phyloP scores from a whole-genome alignment of 768 basidiomycete genomes.

The Strobilomyces dryophilus region DNA sequence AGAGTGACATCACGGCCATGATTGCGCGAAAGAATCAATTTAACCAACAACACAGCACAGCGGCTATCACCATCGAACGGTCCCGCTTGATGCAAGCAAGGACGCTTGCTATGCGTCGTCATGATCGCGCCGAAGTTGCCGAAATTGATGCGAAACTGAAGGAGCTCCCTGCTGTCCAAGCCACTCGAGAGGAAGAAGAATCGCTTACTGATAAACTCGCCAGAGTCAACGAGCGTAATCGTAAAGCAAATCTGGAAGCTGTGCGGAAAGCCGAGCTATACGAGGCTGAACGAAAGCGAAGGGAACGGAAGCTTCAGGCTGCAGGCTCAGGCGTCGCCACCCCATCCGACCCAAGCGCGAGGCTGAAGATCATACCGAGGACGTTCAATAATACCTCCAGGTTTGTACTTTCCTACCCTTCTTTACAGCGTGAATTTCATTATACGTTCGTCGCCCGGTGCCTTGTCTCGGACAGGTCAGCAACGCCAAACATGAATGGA shows the following conservation, averaged over 20 bases:
- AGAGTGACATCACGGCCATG: conserved; percentile 85
- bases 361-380: conserved; percentile 62
- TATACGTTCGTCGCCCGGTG: conserved; percentile 13
- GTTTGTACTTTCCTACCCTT: conserved; percentile 36
- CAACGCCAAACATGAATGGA: conserved; percentile 48
- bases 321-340: conserved; percentile 36
- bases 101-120: conserved; percentile 69
- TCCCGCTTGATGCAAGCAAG: conserved; percentile 67
- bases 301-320: conserved; percentile 55
- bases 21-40: conserved; percentile 59
- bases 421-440: conserved; percentile 17
- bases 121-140: conserved; percentile 60
- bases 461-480: conserved; percentile 23
- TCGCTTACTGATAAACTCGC: conserved; percentile 52
- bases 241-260: conserved; percentile 76
- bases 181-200: conserved; percentile 25
- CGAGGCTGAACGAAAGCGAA: conserved; percentile 65
- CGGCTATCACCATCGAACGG: conserved; percentile 47
- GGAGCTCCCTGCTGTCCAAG: conserved; percentile 36
- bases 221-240: conserved; percentile 86
- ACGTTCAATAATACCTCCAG: conserved; percentile 56
- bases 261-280: conserved; percentile 72
- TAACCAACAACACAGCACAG: conserved; percentile 31
- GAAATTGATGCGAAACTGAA: conserved; percentile 62
- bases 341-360: conserved; percentile 59